phyloP scores from a whole-genome alignment of 257 asterid species.

The Scutellaria galericulata region DNA sequence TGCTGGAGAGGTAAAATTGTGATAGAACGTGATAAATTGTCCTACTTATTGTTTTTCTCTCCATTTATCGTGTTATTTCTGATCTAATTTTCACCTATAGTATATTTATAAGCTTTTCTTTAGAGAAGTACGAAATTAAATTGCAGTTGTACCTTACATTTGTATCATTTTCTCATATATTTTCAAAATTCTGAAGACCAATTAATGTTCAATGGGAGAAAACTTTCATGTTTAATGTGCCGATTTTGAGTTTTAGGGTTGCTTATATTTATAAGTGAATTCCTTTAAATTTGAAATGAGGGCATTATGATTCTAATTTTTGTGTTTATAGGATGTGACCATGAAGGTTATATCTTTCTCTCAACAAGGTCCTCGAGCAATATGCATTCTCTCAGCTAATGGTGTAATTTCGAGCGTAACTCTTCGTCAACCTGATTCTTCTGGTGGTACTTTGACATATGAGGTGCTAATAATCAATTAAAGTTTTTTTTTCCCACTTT shows the following conservation, averaged over 20 bases:
- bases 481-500: not conserved
- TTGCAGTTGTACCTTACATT: not conserved
- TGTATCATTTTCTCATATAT: not conserved
- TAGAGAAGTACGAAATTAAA: not conserved
- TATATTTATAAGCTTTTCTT: slow-evolving; percentile 11
- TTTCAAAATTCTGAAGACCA: not conserved
- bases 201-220: not conserved
- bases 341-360: slow-evolving; percentile 86
- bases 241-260: not conserved
- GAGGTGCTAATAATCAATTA: slow-evolving; percentile 54
- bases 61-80: not conserved
- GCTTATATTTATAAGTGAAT: not conserved
- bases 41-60: slow-evolving; percentile 3
- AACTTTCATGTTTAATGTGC: not conserved
- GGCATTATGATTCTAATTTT: not conserved
- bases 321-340: slow-evolving; percentile 62
- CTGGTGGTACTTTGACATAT: slow-evolving; percentile 85
- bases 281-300: not conserved
- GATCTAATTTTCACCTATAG: slow-evolving; percentile 5
- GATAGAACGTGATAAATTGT: not conserved
- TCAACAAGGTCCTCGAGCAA: slow-evolving; percentile 88
- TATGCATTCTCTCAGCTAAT: slow-evolving; percentile 81
- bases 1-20: slow-evolving; percentile 79
- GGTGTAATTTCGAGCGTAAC: slow-evolving; percentile 84
- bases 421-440: slow-evolving; percentile 85